Evolutionary conservation across 805 yeast genomes (phyloP).

Genomic region (Metschnikowia orientalis): DNA sequence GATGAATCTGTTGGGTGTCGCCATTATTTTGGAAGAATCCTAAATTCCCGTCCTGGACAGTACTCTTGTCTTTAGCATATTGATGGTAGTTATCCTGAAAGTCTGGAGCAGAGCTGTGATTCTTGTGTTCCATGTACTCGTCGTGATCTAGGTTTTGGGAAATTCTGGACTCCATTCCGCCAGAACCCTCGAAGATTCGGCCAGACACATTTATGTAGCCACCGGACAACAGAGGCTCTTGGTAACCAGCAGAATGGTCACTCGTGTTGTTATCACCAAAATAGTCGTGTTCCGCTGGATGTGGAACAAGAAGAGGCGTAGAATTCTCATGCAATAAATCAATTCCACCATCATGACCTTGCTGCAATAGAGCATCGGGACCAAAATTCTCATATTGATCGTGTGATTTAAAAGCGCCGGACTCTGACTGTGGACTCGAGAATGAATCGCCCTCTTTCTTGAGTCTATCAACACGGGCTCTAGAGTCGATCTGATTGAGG

Average conservation of each 20-base stretch:
- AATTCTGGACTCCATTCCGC: conserved; percentile 1
- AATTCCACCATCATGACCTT: conserved; percentile 6
- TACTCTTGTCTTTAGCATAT: too few species aligned
- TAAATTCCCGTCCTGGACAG: neutral
- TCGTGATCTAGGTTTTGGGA: neutral
- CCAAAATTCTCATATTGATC: conserved; percentile 7
- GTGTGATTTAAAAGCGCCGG: conserved; percentile 3
- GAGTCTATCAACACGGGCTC: too few species aligned
- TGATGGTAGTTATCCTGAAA: neutral
- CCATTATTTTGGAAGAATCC: neutral
- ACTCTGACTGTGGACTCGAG: conserved; percentile 18
- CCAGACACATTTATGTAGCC: conserved; percentile 12
- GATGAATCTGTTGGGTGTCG: neutral
- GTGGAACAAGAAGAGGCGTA: conserved; percentile 17
- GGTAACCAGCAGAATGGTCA: conserved; percentile 3
- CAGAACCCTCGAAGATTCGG: conserved; percentile 9
- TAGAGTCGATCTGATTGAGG: conserved; percentile 20
- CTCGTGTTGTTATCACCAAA: conserved; percentile 12
- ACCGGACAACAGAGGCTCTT: conserved; percentile 3
- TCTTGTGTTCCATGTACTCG: conserved; percentile 8
- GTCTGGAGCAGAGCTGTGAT: conserved; percentile 11
- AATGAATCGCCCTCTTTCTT: conserved; percentile 13
- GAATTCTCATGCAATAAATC: conserved; percentile 11
- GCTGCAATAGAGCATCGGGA: conserved; percentile 9
- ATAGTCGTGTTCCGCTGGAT: conserved; percentile 14